Evolutionary conservation across 116 monocot genomes (phyloP).

Genomic region (Cymodocea nodosa): DNA sequence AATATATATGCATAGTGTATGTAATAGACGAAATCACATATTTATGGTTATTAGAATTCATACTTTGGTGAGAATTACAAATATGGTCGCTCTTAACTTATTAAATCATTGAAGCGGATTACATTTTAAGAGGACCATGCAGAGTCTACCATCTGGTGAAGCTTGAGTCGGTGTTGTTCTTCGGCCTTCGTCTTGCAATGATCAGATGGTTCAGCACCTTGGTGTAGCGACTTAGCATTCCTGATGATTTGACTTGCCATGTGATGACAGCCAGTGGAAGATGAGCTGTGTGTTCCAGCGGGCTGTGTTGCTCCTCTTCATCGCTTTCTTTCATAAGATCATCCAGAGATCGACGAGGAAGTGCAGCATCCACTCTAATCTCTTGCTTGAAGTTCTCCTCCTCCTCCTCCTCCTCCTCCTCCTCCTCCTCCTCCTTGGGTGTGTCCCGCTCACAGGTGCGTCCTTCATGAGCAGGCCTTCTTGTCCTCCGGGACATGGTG

Average conservation of each 20-base stretch:
- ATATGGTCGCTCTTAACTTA: too few relatives aligned
- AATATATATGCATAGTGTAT: too few relatives aligned
- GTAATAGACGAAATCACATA: too few relatives aligned
- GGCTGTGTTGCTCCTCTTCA: background rate
- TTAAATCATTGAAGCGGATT: too few relatives aligned
- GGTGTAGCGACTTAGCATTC: background rate
- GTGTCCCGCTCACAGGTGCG: background rate
- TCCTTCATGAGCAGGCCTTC: background rate
- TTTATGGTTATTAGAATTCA: too few relatives aligned
- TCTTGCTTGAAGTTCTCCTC: slow-evolving; percentile 2
- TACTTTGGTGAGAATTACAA: too few relatives aligned
- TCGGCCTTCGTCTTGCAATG: background rate
- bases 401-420: background rate
- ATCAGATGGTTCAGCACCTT: slow-evolving; percentile 2
- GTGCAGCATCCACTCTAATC: background rate
- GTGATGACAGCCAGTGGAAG: background rate
- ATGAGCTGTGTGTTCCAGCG: background rate
- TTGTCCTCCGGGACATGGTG: slow-evolving; percentile 3
- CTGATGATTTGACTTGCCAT: background rate
- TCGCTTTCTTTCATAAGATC: slow-evolving; percentile 1
- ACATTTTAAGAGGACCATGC: background rate
- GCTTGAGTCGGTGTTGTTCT: background rate
- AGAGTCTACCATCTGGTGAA: background rate
- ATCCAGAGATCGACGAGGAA: background rate
- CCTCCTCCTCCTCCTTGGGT: background rate